Evolutionary conservation across 805 yeast species (phyloP), one percentile per base, ranked within the genome.

Genomic region (Pichia nakasei): DNA sequence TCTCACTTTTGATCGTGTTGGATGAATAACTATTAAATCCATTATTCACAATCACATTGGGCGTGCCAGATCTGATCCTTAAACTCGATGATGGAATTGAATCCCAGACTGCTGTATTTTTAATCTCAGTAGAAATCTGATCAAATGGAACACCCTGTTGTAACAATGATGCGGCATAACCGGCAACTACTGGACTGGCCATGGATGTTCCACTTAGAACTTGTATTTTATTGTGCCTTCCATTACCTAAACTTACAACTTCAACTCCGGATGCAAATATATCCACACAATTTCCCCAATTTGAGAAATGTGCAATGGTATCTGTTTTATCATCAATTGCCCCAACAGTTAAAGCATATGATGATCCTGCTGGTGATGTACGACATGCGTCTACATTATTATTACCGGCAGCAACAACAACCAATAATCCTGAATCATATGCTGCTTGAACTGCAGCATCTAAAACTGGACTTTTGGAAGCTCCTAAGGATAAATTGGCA

Each of bases 231-330:
- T 9, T 9, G 12, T 7, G 9, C 11, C 20, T n/a, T 7, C 19
- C 20, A 59, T 59, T 8, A 50, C 48, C 9, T 13, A 82, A 67
- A 43, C 89, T 81, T 22, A 68, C 65, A 3, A 87, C 81, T 15
- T 67, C 65, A 0, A 80, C 80, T 0, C 97, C 97, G 39, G 91
- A 76, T 0, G 96, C 87, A 63, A 85, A 82, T 1, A 86, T 69
- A 56, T 86, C 87, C 8, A 89, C 94, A 61, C 97, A 91, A n/a
- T 70, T 67, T 0, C 97, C 97, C 88, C 89, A 85, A 57, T 91
- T 89, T n/a, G 93, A 76, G 54, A 91, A 89, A 12, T 72, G 56
- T 0, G 97, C 94, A 31, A 88, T 68, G 3, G 68, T 53, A 53
- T 86, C 95, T 6, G 70, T 70, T 18, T 72, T 57, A 57, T 85